Percentiles rank a stretch among this genome's conserved stretches.
Evolutionary conservation across 306 rosid species (phyloP).

Genomic region (Pyrus communis): DNA sequence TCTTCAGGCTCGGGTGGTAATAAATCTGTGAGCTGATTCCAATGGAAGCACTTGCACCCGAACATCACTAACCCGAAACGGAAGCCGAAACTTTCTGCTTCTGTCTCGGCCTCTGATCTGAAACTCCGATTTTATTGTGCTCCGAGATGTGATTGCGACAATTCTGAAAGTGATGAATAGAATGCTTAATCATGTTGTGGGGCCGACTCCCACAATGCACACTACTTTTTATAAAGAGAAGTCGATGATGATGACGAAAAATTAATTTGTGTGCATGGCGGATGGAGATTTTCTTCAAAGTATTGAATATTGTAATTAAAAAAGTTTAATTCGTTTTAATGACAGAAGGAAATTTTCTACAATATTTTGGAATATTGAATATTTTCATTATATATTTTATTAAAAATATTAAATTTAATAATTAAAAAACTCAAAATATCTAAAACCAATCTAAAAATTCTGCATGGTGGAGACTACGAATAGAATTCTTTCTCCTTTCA

Average conservation of each 20-base stretch:
- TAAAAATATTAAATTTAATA: too few species aligned
- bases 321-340: too few species aligned
- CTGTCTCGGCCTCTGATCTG: neutral
- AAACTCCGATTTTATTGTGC: neutral
- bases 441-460: too few species aligned
- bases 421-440: too few species aligned
- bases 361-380: too few species aligned
- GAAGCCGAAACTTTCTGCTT: neutral
- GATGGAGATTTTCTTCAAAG: too few species aligned
- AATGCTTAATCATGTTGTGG: neutral
- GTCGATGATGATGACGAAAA: neutral
- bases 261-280: neutral
- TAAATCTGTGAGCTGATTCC: slow-evolving; percentile 21
- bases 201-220: neutral
- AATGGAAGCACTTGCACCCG: slow-evolving; percentile 30
- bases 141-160: neutral
- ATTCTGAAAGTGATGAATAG: neutral
- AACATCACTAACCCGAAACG: slow-evolving; percentile 26
- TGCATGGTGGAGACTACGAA: too few species aligned
- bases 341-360: too few species aligned
- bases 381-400: too few species aligned
- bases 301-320: too few species aligned
- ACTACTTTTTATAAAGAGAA: too few species aligned
- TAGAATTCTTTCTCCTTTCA: too few species aligned
- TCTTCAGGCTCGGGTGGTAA: slow-evolving; percentile 27